These are phyloP conservation scores for Halenospora varia DNA, from an alignment of 495 filamentous ascomycete species.

Conservation along the genomic window DNA sequence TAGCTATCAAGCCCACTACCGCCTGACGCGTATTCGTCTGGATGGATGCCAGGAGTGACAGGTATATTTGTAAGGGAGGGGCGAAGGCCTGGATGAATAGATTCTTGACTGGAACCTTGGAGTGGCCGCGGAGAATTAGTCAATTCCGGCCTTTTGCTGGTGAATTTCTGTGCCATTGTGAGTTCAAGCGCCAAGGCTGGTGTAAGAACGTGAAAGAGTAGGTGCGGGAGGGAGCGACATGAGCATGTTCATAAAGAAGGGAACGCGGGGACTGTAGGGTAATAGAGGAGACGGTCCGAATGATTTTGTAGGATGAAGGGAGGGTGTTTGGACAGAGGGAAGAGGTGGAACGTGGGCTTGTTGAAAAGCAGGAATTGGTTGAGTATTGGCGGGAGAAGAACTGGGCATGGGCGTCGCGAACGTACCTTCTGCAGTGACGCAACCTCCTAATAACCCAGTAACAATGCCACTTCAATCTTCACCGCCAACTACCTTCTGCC, in stretches of 20 bases:
- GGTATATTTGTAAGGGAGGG: constrained; percentile 27
- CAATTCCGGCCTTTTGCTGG: constrained; percentile 10
- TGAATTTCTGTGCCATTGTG: constrained; percentile 23
- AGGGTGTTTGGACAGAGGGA: neutral
- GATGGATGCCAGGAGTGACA: constrained; percentile 46
- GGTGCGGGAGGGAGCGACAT: neutral
- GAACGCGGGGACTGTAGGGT: neutral
- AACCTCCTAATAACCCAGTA: neutral
- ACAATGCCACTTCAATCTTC: neutral
- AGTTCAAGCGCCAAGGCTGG: constrained; percentile 1
- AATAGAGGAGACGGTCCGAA: neutral
- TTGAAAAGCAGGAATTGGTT: neutral
- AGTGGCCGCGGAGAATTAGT: constrained; percentile 10
- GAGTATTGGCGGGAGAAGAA: neutral
- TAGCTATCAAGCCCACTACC: constrained; percentile 28
- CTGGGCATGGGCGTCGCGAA: neutral
- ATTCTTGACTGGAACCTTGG: constrained; percentile 4
- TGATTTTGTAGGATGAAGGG: neutral
- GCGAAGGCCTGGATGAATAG: constrained; percentile 20
- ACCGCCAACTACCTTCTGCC: neutral
- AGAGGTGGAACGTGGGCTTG: neutral
- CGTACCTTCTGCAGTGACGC: neutral
- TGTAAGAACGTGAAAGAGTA: neutral
- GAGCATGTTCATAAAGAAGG: neutral
- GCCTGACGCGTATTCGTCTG: constrained; percentile 31